These are phyloP conservation scores for Rhytidhysteron rufulum DNA, from an alignment of 2,329 filamentous ascomycete species.

Conservation along the genomic window DNA sequence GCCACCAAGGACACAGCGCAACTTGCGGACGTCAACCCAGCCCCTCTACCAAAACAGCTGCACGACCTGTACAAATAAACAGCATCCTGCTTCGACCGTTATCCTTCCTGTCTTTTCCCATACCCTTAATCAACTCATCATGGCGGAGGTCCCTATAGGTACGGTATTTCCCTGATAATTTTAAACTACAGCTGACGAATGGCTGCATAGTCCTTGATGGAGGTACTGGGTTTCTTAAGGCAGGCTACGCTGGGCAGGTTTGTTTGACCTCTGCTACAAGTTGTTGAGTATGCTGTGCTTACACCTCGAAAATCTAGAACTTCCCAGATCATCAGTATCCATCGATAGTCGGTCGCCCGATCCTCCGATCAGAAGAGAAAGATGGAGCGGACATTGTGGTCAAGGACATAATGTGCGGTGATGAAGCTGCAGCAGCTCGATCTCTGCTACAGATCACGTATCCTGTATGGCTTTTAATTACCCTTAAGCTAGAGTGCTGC, in stretches of 20 bases:
- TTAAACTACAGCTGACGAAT: slow-evolving; percentile 24
- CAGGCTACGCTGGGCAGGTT: slow-evolving; percentile 92
- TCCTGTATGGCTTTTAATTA: slow-evolving; percentile 70
- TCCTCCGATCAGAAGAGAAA: slow-evolving; percentile 92
- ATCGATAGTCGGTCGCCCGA: slow-evolving; percentile 95
- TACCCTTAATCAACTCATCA: slow-evolving; percentile 24
- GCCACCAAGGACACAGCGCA: no score
- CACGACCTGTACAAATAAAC: slow-evolving; percentile 14
- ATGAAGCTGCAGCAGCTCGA: slow-evolving; percentile 91
- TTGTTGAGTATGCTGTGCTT: neutral
- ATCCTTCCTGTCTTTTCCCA: slow-evolving; percentile 3
- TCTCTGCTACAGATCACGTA: slow-evolving; percentile 99
- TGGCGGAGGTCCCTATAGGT: slow-evolving; percentile 51
- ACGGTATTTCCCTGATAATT: slow-evolving; percentile 15
- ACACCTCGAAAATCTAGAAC: slow-evolving; percentile 57
- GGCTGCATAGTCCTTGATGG: slow-evolving; percentile 82
- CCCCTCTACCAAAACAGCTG: no score
- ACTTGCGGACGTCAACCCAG: no score
- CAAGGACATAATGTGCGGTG: slow-evolving; percentile 99
- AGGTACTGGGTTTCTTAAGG: slow-evolving; percentile 99
- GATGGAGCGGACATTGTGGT: slow-evolving; percentile 67
- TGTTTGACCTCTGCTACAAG: slow-evolving; percentile 17
- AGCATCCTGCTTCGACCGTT: slow-evolving; percentile 9
- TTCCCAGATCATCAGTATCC: slow-evolving; percentile 99
- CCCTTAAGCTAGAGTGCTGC: no score